Base-by-base conservation (phyloP, 2,329 filamentous ascomycete species). In the Ophiocordyceps camponoti-saundersi region DNA sequence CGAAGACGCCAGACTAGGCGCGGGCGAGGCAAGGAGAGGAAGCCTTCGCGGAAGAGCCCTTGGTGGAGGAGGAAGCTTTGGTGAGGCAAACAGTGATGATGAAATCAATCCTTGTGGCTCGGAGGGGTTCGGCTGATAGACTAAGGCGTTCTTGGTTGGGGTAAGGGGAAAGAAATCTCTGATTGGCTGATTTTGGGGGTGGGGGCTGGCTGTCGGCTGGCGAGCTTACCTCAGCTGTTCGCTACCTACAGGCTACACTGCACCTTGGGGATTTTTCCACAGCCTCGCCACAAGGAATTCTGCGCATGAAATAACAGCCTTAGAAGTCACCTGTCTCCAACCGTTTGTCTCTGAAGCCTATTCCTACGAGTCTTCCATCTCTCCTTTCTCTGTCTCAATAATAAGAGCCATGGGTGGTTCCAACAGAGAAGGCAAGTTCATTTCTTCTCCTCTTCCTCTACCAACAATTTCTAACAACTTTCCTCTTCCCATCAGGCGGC, bases 401-500 rank as follows among this genome's bases (percentile, higher is more conserved):
- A 6, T 2, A 10, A n/a, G 18, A 39, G 22, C 8, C 23, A 67
- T 67, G 65, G 65, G 65, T 52, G 62, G 65, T 49, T 41, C 52
- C 46, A 65, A 62, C 58, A 56, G 64, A 58, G 61, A 65, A 61
- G 63, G 61, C 61, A 49, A 48, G 59, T 56, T 30, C 4, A 1
- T n/a, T 29, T 21, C 44, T 44, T 8, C 7, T 42, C 10, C 7
- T 22, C 44, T 20, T 26, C 15, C 15, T 30, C 41, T 11, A 26
- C 3, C 44, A 39, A 43, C 44, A 7, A 7, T 20, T 15, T 3
- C 3, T 36, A 13, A n/a, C 21, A 16, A 26, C 26, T 23, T 6
- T 20, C 16, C 15, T 12, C 23, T 26, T 15, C 21, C 18, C 4
- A 18, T n/a, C 52, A 89, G 84, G 82, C 64, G 84, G 84, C 72